Evolutionary conservation across 306 rosid species (phyloP).

Genomic region (Purshia tridentata): DNA sequence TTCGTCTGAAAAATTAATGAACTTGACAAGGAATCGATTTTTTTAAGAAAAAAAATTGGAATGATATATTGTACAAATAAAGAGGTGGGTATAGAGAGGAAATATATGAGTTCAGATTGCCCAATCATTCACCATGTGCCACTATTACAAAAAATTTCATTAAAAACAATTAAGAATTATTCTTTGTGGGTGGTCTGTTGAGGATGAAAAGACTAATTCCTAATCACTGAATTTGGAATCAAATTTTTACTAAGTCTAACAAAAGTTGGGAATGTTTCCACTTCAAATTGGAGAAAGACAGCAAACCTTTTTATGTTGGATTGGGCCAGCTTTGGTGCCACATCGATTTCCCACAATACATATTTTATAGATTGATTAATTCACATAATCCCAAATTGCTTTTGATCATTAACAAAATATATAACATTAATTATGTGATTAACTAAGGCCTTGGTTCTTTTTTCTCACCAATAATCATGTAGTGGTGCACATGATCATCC

Average conservation of each 20-base stretch:
- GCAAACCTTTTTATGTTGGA: background rate
- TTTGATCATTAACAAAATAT: too few relatives aligned
- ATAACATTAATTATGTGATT: too few relatives aligned
- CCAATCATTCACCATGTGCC: background rate
- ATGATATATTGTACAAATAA: too few relatives aligned
- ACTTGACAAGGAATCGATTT: too few relatives aligned
- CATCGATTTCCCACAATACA: too few relatives aligned
- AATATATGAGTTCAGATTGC: too few relatives aligned
- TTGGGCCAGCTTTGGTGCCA: background rate
- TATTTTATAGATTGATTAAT: too few relatives aligned
- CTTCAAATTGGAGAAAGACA: background rate
- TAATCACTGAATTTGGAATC: background rate
- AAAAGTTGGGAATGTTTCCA: background rate
- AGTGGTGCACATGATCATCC: conserved; percentile 4
- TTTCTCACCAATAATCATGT: background rate
- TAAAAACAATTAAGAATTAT: background rate
- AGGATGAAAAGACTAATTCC: background rate
- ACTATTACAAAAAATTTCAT: background rate
- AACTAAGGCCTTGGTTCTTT: background rate
- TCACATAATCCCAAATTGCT: too few relatives aligned
- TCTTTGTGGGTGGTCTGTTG: background rate
- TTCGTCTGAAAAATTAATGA: too few relatives aligned
- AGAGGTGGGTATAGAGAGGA: too few relatives aligned
- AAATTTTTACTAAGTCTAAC: background rate
- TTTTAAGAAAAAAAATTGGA: too few relatives aligned